Evolutionary conservation across 257 asterid species (phyloP).

Genomic region (Rhazya stricta): DNA sequence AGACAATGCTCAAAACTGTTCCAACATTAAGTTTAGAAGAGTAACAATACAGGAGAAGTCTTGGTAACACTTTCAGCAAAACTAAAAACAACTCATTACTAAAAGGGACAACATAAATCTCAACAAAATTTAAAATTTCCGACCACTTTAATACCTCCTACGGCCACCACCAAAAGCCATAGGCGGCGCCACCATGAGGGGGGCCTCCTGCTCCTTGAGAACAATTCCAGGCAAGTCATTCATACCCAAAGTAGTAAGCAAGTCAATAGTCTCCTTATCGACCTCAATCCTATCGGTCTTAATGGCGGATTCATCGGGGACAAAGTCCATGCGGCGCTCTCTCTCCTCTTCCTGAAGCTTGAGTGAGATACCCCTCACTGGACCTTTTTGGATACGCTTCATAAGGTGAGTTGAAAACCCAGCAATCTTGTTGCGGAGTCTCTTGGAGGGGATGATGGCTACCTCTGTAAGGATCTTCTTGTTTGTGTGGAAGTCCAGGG

Average conservation of each 20-base stretch:
- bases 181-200: slow-evolving; percentile 2
- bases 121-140: background rate
- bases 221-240: slow-evolving; percentile 46
- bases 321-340: slow-evolving; percentile 52
- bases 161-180: slow-evolving; percentile 18
- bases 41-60: background rate
- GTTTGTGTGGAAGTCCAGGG: slow-evolving; percentile 48
- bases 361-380: slow-evolving; percentile 40
- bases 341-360: slow-evolving; percentile 44
- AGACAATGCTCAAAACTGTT: background rate
- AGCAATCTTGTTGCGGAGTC: slow-evolving; percentile 38
- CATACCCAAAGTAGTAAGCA: slow-evolving; percentile 47
- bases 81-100: background rate
- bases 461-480: slow-evolving; percentile 40
- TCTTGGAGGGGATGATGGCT: slow-evolving; percentile 44
- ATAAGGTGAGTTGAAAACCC: slow-evolving; percentile 46
- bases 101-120: background rate
- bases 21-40: background rate
- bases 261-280: slow-evolving; percentile 47
- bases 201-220: slow-evolving; percentile 20
- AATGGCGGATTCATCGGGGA: slow-evolving; percentile 52
- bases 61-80: background rate
- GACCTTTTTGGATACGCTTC: slow-evolving; percentile 44
- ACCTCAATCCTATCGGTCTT: slow-evolving; percentile 43
- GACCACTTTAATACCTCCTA: slow-evolving; percentile 17